phyloP scores from a whole-genome alignment of 352 stramenopile genomes.

The Phytophthora sojae region DNA sequence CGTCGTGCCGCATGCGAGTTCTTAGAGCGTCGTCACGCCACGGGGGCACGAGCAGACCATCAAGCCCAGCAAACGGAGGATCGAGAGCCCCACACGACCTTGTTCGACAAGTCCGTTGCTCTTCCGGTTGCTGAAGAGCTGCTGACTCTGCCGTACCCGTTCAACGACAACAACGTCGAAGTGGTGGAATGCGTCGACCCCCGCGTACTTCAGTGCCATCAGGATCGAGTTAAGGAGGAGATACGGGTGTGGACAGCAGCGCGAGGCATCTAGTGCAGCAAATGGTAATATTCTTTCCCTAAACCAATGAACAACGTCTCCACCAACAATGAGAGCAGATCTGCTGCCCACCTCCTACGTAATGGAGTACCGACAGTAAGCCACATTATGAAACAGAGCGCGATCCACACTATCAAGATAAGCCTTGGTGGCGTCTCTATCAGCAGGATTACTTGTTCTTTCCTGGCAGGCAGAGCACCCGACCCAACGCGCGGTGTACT shows the following conservation, averaged over 20 bases:
- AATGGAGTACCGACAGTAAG: neutral
- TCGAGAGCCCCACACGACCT: slow-evolving; percentile 27
- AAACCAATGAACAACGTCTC: neutral
- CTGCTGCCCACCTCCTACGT: neutral
- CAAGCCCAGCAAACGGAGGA: neutral
- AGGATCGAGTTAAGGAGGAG: slow-evolving; percentile 21
- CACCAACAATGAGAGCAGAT: neutral
- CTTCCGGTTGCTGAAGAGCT: slow-evolving; percentile 37
- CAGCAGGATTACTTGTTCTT: slow-evolving; percentile 18
- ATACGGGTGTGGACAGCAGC: slow-evolving; percentile 20
- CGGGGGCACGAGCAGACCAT: slow-evolving; percentile 28
- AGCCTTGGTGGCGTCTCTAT: slow-evolving; percentile 17
- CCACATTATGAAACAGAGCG: neutral
- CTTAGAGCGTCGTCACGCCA: slow-evolving; percentile 48
- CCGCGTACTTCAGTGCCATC: slow-evolving; percentile 11
- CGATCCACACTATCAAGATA: slow-evolving; percentile 3
- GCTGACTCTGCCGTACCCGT: slow-evolving; percentile 21
- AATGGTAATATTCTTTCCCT: neutral
- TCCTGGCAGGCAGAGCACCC: slow-evolving; percentile 45
- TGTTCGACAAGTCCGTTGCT: slow-evolving; percentile 41
- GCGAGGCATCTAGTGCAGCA: neutral
- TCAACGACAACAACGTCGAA: neutral
- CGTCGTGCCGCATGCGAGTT: slow-evolving; percentile 44
- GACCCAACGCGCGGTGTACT: slow-evolving; percentile 55
- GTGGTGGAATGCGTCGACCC: slow-evolving; percentile 3